phyloP scores from a whole-genome alignment of 495 filamentous ascomycete genomes.

The Saxophila tyrrhenica region DNA sequence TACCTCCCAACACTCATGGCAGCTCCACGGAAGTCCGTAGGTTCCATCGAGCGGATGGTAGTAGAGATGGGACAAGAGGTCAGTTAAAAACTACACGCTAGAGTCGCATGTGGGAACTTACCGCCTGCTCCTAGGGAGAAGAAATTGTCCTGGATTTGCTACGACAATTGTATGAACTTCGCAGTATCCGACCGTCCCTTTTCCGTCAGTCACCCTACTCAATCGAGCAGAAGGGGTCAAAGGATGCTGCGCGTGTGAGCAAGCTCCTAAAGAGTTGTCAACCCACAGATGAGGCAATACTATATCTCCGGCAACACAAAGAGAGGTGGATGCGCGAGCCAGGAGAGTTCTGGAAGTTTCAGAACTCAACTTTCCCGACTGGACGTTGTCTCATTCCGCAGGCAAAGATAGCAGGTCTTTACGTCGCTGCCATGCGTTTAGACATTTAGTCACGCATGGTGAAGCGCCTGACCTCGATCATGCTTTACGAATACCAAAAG shows the following conservation, averaged over 20 bases:
- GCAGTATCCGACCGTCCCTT: background rate
- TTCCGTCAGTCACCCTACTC: slow-evolving; percentile 2
- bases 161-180: slow-evolving; percentile 4
- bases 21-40: background rate
- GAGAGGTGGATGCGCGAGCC: background rate
- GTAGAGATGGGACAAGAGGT: background rate
- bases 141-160: background rate
- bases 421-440: slow-evolving; percentile 6
- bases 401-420: background rate
- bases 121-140: background rate
- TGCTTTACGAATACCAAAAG: slow-evolving; percentile 6
- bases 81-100: background rate
- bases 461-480: slow-evolving; percentile 5
- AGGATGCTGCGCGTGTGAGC: background rate
- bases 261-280: background rate
- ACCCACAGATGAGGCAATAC: background rate
- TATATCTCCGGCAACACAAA: background rate
- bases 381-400: background rate
- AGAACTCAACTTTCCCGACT: background rate
- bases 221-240: background rate
- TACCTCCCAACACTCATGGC: background rate
- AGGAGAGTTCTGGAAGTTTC: background rate
- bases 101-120: background rate
- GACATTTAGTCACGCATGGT: slow-evolving; percentile 9
- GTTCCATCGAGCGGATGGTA: background rate